Conservation (phyloP, 495 filamentous ascomycete species). For the Penicillium lividum region DNA sequence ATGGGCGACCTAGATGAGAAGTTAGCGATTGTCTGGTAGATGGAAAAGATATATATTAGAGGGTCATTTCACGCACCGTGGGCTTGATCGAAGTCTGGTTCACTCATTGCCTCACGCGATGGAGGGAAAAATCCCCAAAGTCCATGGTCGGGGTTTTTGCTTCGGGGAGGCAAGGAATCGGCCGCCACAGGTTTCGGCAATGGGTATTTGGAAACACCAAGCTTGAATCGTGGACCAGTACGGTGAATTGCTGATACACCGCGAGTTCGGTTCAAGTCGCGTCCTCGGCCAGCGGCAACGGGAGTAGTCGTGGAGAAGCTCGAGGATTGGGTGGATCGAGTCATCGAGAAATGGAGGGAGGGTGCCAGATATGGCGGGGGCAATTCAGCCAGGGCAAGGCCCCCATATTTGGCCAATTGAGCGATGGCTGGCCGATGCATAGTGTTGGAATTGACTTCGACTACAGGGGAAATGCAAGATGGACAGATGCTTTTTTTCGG, state of each 20-base stretch:
- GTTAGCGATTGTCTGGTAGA: neutral
- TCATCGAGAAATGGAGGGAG: constrained; percentile 43
- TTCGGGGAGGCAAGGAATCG: constrained; percentile 44
- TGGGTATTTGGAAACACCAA: constrained; percentile 67
- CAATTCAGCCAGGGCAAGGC: constrained; percentile 36
- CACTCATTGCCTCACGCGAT: constrained; percentile 60
- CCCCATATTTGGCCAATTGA: constrained; percentile 39
- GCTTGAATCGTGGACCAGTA: constrained; percentile 69
- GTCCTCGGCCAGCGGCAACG: constrained; percentile 36
- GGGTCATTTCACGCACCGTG: constrained; percentile 55
- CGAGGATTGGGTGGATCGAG: constrained; percentile 35
- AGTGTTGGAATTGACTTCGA: constrained; percentile 22
- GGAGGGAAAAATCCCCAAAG: constrained; percentile 91
- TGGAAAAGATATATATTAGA: neutral
- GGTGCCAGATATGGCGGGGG: constrained; percentile 49
- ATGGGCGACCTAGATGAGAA: constrained; percentile 62
- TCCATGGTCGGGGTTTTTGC: constrained; percentile 70
- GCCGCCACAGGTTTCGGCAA: constrained; percentile 69
- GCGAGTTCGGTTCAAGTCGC: constrained; percentile 54
- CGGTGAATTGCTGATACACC: constrained; percentile 78
- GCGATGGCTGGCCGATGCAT: constrained; percentile 44
- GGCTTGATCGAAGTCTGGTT: constrained; percentile 63
- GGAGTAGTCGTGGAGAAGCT: constrained; percentile 48
- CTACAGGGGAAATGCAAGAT: constrained; percentile 4
- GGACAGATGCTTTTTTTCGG: constrained; percentile 25